A percentile compares a stretch with the other conserved stretches of the same genome.
Conservation (phyloP, 148 eudicot genomes). For the Polygonum maritimum region DNA sequence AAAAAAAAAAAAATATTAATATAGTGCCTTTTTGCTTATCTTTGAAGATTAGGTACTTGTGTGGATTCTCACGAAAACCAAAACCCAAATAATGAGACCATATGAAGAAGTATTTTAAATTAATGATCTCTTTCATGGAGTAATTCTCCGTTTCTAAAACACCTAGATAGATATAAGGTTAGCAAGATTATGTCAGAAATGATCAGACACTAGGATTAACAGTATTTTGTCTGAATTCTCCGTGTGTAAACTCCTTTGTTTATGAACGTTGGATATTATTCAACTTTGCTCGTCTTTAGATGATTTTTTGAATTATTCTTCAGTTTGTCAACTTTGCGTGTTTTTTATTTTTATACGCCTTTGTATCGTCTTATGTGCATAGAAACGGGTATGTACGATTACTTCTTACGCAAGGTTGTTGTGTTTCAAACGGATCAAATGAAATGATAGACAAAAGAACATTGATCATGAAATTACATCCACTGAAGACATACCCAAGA, state of each 20-base stretch:
- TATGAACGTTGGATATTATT: not conserved
- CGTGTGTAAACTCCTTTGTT: too few relatives aligned
- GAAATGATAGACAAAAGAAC: not conserved
- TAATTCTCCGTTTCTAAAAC: too few relatives aligned
- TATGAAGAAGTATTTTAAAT: too few relatives aligned
- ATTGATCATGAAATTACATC: not conserved
- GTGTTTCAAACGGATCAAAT: not conserved
- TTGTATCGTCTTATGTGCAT: not conserved
- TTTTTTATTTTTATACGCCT: not conserved
- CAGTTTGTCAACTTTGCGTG: not conserved
- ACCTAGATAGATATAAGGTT: too few relatives aligned
- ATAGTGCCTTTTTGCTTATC: not conserved
- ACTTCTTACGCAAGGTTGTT: too few relatives aligned
- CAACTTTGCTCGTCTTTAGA: not conserved
- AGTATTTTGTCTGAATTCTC: too few relatives aligned
- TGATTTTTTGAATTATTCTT: not conserved
- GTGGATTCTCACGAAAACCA: not conserved
- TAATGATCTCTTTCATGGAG: too few relatives aligned
- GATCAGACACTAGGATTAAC: too few relatives aligned
- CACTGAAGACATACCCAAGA: not conserved
- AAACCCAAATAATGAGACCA: not conserved
- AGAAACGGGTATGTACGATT: not conserved
- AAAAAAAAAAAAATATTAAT: too few relatives aligned
- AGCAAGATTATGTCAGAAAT: too few relatives aligned
- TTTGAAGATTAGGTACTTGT: slow-evolving; percentile 1